These are phyloP conservation scores for Cladobotryum protrusum DNA, from an alignment of 2,329 filamentous ascomycete genomes.

Conservation along the genomic window DNA sequence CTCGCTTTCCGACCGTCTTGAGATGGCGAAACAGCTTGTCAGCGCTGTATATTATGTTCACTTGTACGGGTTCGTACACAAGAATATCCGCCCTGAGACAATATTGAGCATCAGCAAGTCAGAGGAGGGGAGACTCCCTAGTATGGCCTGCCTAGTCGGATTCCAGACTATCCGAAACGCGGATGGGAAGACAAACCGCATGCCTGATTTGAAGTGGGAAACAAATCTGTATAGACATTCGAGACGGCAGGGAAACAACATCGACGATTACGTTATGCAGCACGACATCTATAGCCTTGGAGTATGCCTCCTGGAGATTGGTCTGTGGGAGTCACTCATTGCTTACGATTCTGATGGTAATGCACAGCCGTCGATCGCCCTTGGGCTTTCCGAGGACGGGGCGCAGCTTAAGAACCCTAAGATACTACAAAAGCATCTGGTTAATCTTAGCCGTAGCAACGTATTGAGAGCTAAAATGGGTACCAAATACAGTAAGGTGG, in stretches of 20 bases:
- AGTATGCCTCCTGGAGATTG: constrained; percentile 38
- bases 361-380: neutral
- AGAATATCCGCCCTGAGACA: constrained; percentile 39
- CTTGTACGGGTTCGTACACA: constrained; percentile 38
- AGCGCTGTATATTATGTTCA: constrained; percentile 28
- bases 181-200: constrained; percentile 7
- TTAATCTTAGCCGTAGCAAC: constrained; percentile 22
- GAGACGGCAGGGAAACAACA: constrained; percentile 33
- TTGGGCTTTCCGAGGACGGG: neutral
- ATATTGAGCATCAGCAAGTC: constrained; percentile 26
- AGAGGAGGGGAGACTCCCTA: neutral
- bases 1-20: constrained; percentile 27
- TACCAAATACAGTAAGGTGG: constrained; percentile 24
- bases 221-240: constrained; percentile 45
- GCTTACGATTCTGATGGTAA: constrained; percentile 6
- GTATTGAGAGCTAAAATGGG: constrained; percentile 26
- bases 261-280: constrained; percentile 35
- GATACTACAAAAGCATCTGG: constrained; percentile 6
- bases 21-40: constrained; percentile 27
- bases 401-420: constrained; percentile 1
- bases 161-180: constrained; percentile 12
- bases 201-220: constrained; percentile 5
- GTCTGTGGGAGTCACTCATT: constrained; percentile 33
- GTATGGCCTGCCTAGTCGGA: constrained; percentile 8
- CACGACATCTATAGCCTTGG: constrained; percentile 45